These are phyloP conservation scores for Xylaria sp. DNA, from an alignment of 2,329 filamentous ascomycete genomes.

Conservation along the genomic window DNA sequence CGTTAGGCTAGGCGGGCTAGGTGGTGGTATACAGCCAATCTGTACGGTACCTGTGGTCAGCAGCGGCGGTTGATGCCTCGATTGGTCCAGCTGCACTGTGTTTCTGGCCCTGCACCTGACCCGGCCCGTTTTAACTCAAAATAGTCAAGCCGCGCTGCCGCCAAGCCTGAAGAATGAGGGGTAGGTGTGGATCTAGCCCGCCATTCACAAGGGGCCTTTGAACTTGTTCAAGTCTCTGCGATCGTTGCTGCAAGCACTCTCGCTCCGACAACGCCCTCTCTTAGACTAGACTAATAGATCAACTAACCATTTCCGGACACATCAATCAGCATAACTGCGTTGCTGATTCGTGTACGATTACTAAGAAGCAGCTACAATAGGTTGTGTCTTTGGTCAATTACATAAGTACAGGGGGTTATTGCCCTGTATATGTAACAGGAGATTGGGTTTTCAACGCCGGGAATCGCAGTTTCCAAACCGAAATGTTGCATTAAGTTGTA, in stretches of 20 bases:
- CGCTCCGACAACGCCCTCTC: constrained; percentile 5
- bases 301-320: neutral
- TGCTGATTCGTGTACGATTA: neutral
- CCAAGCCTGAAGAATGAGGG: constrained; percentile 36
- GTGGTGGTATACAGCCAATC: constrained; percentile 2
- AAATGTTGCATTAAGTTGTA: neutral
- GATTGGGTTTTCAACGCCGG: neutral
- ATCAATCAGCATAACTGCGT: neutral
- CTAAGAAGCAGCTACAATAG: neutral
- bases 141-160: constrained; percentile 19
- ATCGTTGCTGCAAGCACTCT: constrained; percentile 17
- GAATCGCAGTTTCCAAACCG: neutral
- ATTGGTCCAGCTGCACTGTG: constrained; percentile 34
- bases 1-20: neutral
- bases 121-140: constrained; percentile 16
- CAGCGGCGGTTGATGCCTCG: constrained; percentile 11
- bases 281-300: neutral
- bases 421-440: neutral
- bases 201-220: neutral
- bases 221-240: constrained; percentile 25
- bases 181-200: constrained; percentile 9
- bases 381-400: neutral
- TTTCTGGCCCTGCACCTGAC: constrained; percentile 27
- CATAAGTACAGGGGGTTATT: neutral
- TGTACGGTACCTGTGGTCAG: neutral